A percentile compares a stretch with the other conserved stretches of the same genome.
phyloP scores from a whole-genome alignment of 2,329 filamentous ascomycete genomes.

The Aspergillus quadrilineatus region DNA sequence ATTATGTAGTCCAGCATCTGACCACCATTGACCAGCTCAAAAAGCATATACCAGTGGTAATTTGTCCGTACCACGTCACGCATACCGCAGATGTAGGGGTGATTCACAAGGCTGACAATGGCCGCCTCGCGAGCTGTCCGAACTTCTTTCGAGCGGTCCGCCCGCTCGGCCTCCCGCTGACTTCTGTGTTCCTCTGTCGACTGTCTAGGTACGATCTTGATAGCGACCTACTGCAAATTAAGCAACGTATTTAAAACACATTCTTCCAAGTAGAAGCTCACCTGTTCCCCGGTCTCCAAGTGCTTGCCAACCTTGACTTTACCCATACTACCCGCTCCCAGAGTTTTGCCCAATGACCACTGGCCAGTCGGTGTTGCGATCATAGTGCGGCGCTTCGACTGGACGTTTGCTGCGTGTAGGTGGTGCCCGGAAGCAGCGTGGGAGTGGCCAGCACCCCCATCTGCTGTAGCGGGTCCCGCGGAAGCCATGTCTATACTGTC shows the following conservation, averaged over 20 bases:
- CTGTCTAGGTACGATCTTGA: slow-evolving; percentile 93
- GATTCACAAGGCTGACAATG: slow-evolving; percentile 89
- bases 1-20: slow-evolving; percentile 99
- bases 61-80: slow-evolving; percentile 92
- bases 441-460: slow-evolving; percentile 54
- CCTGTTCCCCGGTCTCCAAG: slow-evolving; percentile 86
- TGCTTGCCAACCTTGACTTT: slow-evolving; percentile 96
- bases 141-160: slow-evolving; percentile 95
- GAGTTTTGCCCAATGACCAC: slow-evolving; percentile 94
- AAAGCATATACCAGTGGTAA: slow-evolving; percentile 99
- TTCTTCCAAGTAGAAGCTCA: slow-evolving; percentile 44
- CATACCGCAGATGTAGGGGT: slow-evolving; percentile 94
- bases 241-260: background rate
- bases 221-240: slow-evolving; percentile 66
- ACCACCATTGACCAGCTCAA: slow-evolving; percentile 96
- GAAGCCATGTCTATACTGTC: slow-evolving; percentile 46
- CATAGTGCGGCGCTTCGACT: slow-evolving; percentile 65
- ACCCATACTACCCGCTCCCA: slow-evolving; percentile 97
- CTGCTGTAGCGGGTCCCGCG: slow-evolving; percentile 53
- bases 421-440: slow-evolving; percentile 42
- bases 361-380: slow-evolving; percentile 88
- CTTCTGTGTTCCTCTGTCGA: slow-evolving; percentile 79
- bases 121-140: slow-evolving; percentile 92
- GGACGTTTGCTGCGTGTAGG: slow-evolving; percentile 34
- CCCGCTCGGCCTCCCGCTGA: slow-evolving; percentile 75